These are phyloP conservation scores for Aspergillus carlsbadensis DNA, from an alignment of 495 filamentous ascomycete genomes.

Conservation along the genomic window DNA sequence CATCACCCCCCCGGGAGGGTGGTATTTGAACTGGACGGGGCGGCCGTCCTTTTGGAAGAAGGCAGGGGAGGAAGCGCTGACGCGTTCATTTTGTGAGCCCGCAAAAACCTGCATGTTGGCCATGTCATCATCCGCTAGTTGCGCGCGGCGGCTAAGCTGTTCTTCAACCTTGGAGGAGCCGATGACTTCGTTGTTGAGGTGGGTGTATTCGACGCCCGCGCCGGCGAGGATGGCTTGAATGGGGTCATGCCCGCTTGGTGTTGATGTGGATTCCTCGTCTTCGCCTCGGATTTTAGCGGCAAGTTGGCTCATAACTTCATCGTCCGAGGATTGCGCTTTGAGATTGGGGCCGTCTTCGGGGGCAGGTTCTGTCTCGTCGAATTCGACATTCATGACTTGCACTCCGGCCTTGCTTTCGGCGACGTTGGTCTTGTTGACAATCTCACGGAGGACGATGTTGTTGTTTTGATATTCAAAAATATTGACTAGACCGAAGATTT, in stretches of 20 bases:
- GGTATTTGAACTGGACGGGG: conserved; percentile 62
- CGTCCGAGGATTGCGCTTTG: conserved; percentile 38
- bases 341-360: conserved; percentile 10
- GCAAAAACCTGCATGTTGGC: conserved; percentile 52
- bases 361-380: conserved; percentile 58
- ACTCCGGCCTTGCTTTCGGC: conserved; percentile 90
- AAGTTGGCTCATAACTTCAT: conserved; percentile 74
- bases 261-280: conserved; percentile 10
- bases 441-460: conserved; percentile 79
- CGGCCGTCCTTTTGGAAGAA: conserved; percentile 21
- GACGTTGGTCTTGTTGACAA: conserved; percentile 97
- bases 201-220: conserved; percentile 92
- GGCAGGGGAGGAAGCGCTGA: conserved; percentile 10
- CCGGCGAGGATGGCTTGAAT: conserved; percentile 85
- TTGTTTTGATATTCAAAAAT: conserved; percentile 82
- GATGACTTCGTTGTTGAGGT: conserved; percentile 94
- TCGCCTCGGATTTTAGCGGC: conserved; percentile 66
- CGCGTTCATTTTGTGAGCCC: conserved; percentile 28
- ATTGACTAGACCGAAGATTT: conserved; percentile 89
- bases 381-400: conserved; percentile 69
- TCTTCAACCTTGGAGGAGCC: conserved; percentile 85
- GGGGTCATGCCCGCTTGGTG: conserved; percentile 61
- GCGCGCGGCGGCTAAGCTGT: conserved; percentile 70
- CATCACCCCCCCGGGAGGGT: conserved; percentile 72
- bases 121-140: conserved; percentile 56